Evolutionary conservation across 2,329 filamentous ascomycete species (phyloP), one percentile per base, ranked within the genome.

Genomic region (Phoma sp.): DNA sequence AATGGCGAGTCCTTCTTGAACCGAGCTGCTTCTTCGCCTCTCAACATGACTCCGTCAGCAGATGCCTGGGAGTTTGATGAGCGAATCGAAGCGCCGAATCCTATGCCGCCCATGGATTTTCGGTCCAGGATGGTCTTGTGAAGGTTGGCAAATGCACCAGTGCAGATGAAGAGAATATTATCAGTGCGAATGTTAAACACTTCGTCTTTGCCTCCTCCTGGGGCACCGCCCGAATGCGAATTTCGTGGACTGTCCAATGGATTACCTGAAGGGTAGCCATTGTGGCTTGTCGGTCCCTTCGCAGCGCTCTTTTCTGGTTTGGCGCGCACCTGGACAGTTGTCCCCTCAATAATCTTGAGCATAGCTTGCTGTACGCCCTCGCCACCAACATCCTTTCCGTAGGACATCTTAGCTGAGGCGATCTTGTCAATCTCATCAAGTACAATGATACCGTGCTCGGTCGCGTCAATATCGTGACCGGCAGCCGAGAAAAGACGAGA

Each of bases 381-480:
- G 22, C 95, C 95, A 14, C 93, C 90, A 2, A 99, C 95, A 69
- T 99, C 95, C 65, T 96, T 90, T 18, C 93, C 93, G 56, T 96
- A 92, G 57, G 86, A 86, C 13, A 93, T 89, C 71, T 95, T 93
- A 24, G 91, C 87, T 33, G 90, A 90, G 1, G 95, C 93, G 54
- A 98, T 93, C 77, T 99, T 99, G 79, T 99, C 95, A 50, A 99
- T 91, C 77, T 99, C 95, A 65, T 99, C 95, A 18, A 99, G 81
- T 51, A 96, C 95, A 41, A 99, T 91, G 51, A 99, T 98, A 4
- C 95, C 95, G 47, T 90, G 86, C 71, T 99, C 93, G 7, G 92
- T 89, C 49, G 89, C 86, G 54, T 87, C 86, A 25, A 95, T 85
- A 64, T 96, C 90, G 74, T 96, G 96, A 72, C 96, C 93, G 7